These are phyloP conservation scores for Cnidoscolus chayamansa DNA, from an alignment of 441 rosid species.

Conservation along the genomic window DNA sequence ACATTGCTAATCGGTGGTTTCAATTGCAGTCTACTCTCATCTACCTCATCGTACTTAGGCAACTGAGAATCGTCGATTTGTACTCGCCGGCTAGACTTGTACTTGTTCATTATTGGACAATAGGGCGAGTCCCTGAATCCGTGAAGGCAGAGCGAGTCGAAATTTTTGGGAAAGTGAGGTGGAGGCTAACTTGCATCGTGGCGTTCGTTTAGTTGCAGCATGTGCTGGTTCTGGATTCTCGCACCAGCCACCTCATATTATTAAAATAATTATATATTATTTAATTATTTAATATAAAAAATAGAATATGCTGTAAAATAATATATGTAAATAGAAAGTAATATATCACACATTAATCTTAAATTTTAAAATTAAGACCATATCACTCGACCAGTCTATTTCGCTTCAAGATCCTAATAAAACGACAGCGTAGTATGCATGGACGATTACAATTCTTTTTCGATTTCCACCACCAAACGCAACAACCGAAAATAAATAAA, in stretches of 20 bases:
- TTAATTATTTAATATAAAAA: too few relatives aligned
- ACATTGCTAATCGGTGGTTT: slow-evolving; percentile 39
- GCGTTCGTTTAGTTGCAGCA: slow-evolving; percentile 10
- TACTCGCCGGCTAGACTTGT: slow-evolving; percentile 43
- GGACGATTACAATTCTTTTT: background rate
- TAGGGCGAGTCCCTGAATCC: slow-evolving; percentile 27
- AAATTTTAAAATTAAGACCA: too few relatives aligned
- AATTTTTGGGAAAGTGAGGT: background rate
- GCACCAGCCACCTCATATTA: slow-evolving; percentile 1
- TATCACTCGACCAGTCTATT: background rate
- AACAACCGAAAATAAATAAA: too few relatives aligned
- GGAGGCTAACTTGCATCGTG: background rate
- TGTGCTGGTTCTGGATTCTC: slow-evolving; percentile 13
- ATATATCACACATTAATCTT: too few relatives aligned
- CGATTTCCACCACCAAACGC: background rate
- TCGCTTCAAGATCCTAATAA: background rate
- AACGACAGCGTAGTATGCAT: slow-evolving; percentile 15
- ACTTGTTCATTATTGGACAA: slow-evolving; percentile 34
- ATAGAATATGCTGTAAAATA: too few relatives aligned
- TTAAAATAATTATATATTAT: background rate
- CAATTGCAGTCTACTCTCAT: slow-evolving; percentile 23
- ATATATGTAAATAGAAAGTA: too few relatives aligned
- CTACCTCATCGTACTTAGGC: slow-evolving; percentile 10
- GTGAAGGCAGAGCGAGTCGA: background rate
- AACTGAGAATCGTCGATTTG: slow-evolving; percentile 37